phyloP scores from a whole-genome alignment of 1,139 yeast species.

The Zygosaccharomyces sapae region DNA sequence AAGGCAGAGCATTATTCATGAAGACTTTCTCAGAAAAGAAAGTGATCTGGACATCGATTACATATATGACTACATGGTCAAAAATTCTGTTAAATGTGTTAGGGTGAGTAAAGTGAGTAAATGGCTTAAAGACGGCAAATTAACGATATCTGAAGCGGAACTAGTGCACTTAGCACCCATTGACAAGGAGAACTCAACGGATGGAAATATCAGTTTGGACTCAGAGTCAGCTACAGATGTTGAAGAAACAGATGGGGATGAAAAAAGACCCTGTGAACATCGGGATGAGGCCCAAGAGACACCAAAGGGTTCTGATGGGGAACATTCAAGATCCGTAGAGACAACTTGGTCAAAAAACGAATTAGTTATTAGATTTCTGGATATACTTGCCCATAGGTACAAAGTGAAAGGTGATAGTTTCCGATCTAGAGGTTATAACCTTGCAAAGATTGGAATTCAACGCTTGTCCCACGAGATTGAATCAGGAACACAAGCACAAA shows the following conservation, averaged over 20 bases:
- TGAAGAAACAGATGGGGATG: constrained; percentile 1
- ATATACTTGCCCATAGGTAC: constrained; percentile 41
- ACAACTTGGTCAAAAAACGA: constrained; percentile 30
- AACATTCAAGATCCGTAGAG: neutral
- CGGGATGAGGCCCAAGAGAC: neutral
- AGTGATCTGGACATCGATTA: constrained; percentile 16
- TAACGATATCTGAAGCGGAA: constrained; percentile 8
- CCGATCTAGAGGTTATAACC: constrained; percentile 45
- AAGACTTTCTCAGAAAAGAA: constrained; percentile 21
- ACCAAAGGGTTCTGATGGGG: neutral
- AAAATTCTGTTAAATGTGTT: constrained; percentile 15
- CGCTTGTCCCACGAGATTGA: constrained; percentile 35
- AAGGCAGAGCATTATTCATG: constrained; percentile 11
- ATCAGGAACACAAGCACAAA: constrained; percentile 42
- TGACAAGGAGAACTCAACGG: neutral
- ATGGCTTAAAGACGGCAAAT: constrained; percentile 16
- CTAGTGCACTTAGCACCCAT: constrained; percentile 2
- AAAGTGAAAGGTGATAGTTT: constrained; percentile 42
- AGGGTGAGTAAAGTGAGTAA: constrained; percentile 13
- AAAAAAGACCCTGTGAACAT: neutral
- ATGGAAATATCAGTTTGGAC: neutral
- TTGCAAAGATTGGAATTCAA: constrained; percentile 43
- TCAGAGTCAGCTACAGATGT: constrained; percentile 10
- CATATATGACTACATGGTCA: constrained; percentile 15
- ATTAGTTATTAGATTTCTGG: constrained; percentile 38